Base-by-base conservation (phyloP, 306 rosid genomes). In the Malus fusca region DNA sequence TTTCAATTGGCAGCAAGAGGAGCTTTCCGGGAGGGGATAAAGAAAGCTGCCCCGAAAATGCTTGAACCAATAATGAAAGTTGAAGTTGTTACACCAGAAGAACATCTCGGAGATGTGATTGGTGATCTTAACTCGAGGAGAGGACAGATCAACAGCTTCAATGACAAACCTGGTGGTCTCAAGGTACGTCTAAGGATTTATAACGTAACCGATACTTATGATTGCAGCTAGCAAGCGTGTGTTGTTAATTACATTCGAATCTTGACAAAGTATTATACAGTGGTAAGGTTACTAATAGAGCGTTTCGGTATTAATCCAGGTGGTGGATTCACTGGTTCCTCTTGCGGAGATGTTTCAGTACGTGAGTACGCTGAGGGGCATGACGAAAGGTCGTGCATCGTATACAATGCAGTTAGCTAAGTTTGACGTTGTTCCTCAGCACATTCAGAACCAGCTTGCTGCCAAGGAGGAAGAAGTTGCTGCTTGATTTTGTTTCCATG, bases 81-180 rank as follows among this genome's bases (percentile, higher is more conserved):
- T 30, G 99, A 95, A 81, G 99, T 95, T 75, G 90, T 95, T 72
- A 95, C 99, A 7, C 97, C 97, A 21, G 97, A 95, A 80, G 97
- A 95, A 75, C 99, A 95, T 84, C 84, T 95, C 30, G 97, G 99
- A 69, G 99, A 95, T 72, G 99, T 95, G 22, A 95, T 95, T 44
- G 99, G 97, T 68, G 97, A 95, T 87, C 97, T 95, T 71, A 95
- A 95, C 90, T 95, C 99, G 6, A 89, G 99, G 85, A 92, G 99
- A 92, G 99, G 97, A 0, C 97, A 90, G 79, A 95, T 95, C 87
- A 95, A 95, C 88, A 90, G 83, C 82, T 95, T 95, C 69, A 88
- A 91, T 48, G 97, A 95, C 88, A 95, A 92, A 69, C 99, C 99
- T 1, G 99, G 99, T 46, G 93, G 99, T 78, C 99, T 95, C 59